These are phyloP conservation scores for Pittosporum tobira DNA, from an alignment of 129 eudicot species.

Conservation along the genomic window DNA sequence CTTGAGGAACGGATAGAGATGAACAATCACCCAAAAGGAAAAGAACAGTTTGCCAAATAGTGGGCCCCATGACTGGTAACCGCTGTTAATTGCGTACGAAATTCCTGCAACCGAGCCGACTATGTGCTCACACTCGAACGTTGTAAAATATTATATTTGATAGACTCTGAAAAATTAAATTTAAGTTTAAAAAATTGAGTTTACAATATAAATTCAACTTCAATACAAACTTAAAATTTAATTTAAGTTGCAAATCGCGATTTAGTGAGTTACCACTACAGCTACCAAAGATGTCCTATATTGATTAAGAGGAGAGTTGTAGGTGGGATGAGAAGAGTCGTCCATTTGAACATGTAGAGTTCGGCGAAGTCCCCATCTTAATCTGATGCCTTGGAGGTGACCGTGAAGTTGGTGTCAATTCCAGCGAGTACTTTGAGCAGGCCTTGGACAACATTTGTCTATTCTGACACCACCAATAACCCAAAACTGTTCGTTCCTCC, in stretches of 20 bases:
- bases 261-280: no score
- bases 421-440: slow-evolving; percentile 38
- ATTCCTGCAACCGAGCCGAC: slow-evolving; percentile 37
- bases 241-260: no score
- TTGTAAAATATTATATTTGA: no score
- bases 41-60: slow-evolving; percentile 39
- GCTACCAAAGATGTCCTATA: no score
- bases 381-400: slow-evolving; percentile 38
- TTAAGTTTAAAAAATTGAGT: no score
- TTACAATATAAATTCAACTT: no score
- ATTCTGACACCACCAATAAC: slow-evolving; percentile 46
- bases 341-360: slow-evolving; percentile 38
- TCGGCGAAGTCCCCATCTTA: slow-evolving; percentile 36
- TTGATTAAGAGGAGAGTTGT: slow-evolving; percentile 31
- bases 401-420: slow-evolving; percentile 36
- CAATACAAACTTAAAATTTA: no score
- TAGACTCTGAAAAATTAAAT: no score
- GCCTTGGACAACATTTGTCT: slow-evolving; percentile 36
- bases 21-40: slow-evolving; percentile 41
- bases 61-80: slow-evolving; percentile 41
- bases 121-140: no score
- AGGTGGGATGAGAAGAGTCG: slow-evolving; percentile 29
- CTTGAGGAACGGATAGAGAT: slow-evolving; percentile 37
- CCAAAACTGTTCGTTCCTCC: slow-evolving; percentile 47
- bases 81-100: slow-evolving; percentile 35